phyloP scores from a whole-genome alignment of 495 filamentous ascomycete species.

The Penicillium maclennaniae region DNA sequence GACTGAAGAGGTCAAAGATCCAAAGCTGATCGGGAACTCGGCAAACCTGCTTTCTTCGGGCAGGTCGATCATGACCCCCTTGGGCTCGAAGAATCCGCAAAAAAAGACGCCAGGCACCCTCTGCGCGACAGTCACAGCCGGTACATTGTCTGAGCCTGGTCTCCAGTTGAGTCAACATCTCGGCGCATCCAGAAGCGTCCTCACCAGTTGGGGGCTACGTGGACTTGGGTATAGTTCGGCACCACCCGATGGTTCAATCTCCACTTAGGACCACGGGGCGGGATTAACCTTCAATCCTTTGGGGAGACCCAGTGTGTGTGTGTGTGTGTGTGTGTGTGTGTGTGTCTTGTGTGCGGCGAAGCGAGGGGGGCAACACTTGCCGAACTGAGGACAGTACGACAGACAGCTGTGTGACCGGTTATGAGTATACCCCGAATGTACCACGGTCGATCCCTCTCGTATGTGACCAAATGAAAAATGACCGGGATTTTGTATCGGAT shows the following conservation, averaged over 20 bases:
- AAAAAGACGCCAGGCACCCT: slow-evolving; percentile 10
- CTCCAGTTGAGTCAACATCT: too few species aligned
- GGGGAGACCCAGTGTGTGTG: background rate
- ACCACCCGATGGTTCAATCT: slow-evolving; percentile 17
- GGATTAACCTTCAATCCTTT: slow-evolving; percentile 20
- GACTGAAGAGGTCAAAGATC: slow-evolving; percentile 8
- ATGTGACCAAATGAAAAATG: background rate
- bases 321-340: background rate
- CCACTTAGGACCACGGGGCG: slow-evolving; percentile 12
- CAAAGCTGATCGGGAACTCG: slow-evolving; percentile 7
- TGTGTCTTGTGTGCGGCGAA: background rate
- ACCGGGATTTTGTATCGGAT: background rate
- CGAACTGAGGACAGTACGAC: background rate
- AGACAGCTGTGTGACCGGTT: slow-evolving; percentile 1
- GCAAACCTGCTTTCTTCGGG: slow-evolving; percentile 13
- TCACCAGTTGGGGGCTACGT: background rate
- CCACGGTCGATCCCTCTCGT: background rate
- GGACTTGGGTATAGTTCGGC: slow-evolving; percentile 10
- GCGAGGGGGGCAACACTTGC: background rate
- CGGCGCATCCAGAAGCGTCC: too few species aligned
- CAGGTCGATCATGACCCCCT: slow-evolving; percentile 7
- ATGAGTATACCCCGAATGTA: background rate
- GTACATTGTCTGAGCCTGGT: background rate
- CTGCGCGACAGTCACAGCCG: background rate
- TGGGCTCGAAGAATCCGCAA: slow-evolving; percentile 7